Conservation (phyloP, 2,329 filamentous ascomycete species). For the Myriosclerotinia curreyana region DNA sequence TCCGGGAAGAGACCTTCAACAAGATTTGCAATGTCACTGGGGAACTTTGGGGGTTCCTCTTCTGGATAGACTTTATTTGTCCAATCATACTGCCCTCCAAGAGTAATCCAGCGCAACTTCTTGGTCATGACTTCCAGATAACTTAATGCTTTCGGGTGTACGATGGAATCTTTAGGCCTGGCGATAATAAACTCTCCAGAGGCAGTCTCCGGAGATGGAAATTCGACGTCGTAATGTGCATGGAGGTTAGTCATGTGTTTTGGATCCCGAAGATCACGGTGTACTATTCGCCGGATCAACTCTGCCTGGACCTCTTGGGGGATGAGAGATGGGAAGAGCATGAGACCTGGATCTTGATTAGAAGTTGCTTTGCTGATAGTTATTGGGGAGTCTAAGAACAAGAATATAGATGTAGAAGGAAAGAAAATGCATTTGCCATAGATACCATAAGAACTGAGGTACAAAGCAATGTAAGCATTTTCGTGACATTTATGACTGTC, state of each 20-base stretch:
- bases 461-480: not conserved
- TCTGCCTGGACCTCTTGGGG: constrained; percentile 64
- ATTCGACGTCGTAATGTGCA: constrained; percentile 71
- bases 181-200: constrained; percentile 49
- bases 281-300: constrained; percentile 71
- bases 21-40: constrained; percentile 65
- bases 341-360: constrained; percentile 59
- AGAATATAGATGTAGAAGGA: not conserved
- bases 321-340: constrained; percentile 72
- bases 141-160: constrained; percentile 69
- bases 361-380: constrained; percentile 17
- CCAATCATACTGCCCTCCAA: constrained; percentile 97
- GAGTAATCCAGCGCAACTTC: constrained; percentile 87
- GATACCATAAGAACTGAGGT: not conserved
- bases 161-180: constrained; percentile 62
- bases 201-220: constrained; percentile 43
- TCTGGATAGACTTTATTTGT: constrained; percentile 77
- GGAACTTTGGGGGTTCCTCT: constrained; percentile 67
- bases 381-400: not conserved
- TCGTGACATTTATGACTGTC: not conserved
- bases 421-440: not conserved
- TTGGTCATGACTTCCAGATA: constrained; percentile 69
- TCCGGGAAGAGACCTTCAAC: constrained; percentile 70
- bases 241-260: constrained; percentile 87
- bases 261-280: constrained; percentile 71